Conservation (phyloP, 2,329 filamentous ascomycete species). For the Epichloe baconii region DNA sequence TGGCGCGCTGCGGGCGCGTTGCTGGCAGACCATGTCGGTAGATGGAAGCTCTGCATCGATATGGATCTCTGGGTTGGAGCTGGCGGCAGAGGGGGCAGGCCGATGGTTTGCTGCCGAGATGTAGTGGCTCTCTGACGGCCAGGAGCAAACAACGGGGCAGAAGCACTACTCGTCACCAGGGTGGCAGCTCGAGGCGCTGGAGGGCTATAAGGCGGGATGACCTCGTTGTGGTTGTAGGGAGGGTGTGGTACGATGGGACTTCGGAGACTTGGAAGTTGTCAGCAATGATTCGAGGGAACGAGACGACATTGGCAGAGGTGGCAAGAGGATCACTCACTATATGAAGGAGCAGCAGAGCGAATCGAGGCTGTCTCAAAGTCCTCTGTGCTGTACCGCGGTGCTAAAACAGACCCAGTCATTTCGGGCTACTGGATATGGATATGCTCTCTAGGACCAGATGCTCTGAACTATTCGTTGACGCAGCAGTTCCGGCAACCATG, state of each 20-base stretch:
- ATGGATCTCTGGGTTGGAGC: conserved; percentile 24
- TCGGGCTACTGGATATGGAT: conserved; percentile 8
- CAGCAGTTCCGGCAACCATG: not conserved
- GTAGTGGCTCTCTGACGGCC: conserved; percentile 13
- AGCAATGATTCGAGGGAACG: not conserved
- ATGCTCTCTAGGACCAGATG: not conserved
- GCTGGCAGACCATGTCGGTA: conserved; percentile 45
- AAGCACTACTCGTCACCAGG: conserved; percentile 3
- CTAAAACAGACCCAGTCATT: conserved; percentile 19
- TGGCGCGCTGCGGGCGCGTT: conserved; percentile 42
- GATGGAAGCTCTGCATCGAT: conserved; percentile 39
- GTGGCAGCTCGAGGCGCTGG: conserved; percentile 2
- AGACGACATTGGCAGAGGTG: not conserved
- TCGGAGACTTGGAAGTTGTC: conserved; percentile 38
- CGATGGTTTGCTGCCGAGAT: conserved; percentile 23
- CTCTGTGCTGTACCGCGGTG: conserved; percentile 28
- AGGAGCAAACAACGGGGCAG: conserved; percentile 3
- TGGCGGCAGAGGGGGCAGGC: conserved; percentile 38
- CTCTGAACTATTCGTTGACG: not conserved
- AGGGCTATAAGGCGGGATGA: conserved; percentile 38
- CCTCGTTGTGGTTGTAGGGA: conserved; percentile 30
- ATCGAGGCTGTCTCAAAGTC: conserved; percentile 58
- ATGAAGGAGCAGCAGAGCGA: conserved; percentile 54
- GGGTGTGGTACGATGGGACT: conserved; percentile 50
- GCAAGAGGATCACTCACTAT: conserved; percentile 32